phyloP scores from a whole-genome alignment of 805 yeast species.

The Zygoascus flipseniorum region DNA sequence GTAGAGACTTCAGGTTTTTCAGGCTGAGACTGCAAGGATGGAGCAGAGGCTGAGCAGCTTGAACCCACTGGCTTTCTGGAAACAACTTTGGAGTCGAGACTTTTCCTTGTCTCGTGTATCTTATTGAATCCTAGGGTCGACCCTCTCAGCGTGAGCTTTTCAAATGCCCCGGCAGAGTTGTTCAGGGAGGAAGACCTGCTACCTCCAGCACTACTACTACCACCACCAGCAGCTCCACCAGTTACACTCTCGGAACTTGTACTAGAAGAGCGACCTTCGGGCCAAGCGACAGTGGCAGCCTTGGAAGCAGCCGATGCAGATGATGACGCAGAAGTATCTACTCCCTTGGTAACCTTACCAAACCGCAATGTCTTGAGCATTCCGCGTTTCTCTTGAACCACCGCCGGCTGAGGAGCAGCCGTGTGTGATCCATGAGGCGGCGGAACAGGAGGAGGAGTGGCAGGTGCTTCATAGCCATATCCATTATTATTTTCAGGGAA shows the following conservation, averaged over 20 bases:
- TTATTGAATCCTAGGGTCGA: constrained; percentile 11
- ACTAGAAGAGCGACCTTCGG: constrained; percentile 2
- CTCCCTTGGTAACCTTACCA: constrained; percentile 13
- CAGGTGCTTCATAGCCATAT: background rate
- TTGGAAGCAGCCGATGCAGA: constrained; percentile 4
- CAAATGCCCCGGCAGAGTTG: constrained; percentile 4
- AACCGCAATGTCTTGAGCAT: constrained; percentile 18
- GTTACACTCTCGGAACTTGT: background rate
- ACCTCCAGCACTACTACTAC: background rate
- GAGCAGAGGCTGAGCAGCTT: background rate
- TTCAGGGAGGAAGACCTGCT: constrained; percentile 1
- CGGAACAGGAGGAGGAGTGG: background rate
- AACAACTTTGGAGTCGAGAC: background rate
- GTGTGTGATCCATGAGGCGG: background rate
- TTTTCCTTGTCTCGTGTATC: background rate
- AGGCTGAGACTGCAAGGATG: background rate
- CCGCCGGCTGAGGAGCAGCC: background rate
- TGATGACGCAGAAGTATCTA: background rate
- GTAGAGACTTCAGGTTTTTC: background rate
- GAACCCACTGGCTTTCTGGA: background rate
- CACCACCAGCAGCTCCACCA: background rate
- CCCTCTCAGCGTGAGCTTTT: constrained; percentile 8
- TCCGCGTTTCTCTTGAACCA: background rate
- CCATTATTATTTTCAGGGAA: background rate
- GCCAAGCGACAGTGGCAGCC: constrained; percentile 22